phyloP scores from a whole-genome alignment of 2,329 filamentous ascomycete genomes.

The Diaporthe velutina region DNA sequence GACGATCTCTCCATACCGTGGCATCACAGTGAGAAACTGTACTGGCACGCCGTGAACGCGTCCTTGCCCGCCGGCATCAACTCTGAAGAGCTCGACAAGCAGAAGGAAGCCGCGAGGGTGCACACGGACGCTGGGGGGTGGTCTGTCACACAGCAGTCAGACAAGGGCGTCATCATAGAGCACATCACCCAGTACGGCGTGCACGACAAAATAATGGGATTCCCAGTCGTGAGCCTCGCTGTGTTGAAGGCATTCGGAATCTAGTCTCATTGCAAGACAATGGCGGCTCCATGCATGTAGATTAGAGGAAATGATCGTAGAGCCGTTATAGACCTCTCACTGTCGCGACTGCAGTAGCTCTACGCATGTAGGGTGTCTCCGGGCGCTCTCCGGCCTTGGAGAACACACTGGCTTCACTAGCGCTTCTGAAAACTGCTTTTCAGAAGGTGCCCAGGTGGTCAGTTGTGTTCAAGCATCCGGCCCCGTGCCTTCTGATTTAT shows the following conservation, averaged over 20 bases:
- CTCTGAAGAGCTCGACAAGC: constrained; percentile 58
- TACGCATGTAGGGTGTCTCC: too few species aligned
- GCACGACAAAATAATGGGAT: constrained; percentile 70
- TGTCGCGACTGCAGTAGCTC: neutral
- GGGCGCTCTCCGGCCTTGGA: neutral
- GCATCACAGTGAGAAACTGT: constrained; percentile 62
- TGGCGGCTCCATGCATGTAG: neutral
- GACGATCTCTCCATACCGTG: constrained; percentile 66
- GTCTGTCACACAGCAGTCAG: constrained; percentile 60
- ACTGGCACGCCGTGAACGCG: constrained; percentile 68
- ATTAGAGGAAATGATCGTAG: neutral
- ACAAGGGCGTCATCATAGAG: constrained; percentile 63
- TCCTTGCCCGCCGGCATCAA: constrained; percentile 51
- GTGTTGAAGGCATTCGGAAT: constrained; percentile 59
- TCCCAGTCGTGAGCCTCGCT: constrained; percentile 65
- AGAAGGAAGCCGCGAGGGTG: constrained; percentile 54
- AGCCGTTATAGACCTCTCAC: too few species aligned
- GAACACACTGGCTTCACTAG: too few species aligned
- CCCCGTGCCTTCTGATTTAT: neutral
- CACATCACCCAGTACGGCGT: constrained; percentile 68
- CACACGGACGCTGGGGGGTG: constrained; percentile 63
- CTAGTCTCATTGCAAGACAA: neutral
- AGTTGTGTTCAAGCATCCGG: neutral
- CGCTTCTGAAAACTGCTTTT: neutral
- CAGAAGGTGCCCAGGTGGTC: neutral